These are phyloP conservation scores for Cercospora janseana DNA, from an alignment of 2,329 filamentous ascomycete species.

Conservation along the genomic window DNA sequence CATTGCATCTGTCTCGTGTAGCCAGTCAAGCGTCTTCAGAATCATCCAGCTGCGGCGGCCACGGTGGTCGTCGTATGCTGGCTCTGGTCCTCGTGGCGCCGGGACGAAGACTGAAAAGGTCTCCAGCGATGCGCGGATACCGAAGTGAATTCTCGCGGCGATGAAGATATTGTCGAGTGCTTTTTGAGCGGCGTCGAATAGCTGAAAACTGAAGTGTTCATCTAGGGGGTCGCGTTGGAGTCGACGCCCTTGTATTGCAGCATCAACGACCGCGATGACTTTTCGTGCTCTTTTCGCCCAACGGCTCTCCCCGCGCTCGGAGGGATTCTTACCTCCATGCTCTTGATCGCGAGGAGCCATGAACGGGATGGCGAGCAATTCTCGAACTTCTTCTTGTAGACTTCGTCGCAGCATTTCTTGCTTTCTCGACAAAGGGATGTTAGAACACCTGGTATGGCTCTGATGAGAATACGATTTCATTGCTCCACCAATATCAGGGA, in stretches of 20 bases:
- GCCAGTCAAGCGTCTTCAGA: not conserved
- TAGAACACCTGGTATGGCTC: not conserved
- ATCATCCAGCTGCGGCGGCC: conserved; percentile 4
- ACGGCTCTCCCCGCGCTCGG: not conserved
- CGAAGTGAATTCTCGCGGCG: not conserved
- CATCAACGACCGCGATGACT: not conserved
- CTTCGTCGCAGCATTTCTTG: not conserved
- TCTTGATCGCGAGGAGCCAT: not conserved
- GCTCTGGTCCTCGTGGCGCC: not conserved
- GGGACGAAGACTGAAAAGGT: conserved; percentile 1
- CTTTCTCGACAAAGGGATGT: not conserved
- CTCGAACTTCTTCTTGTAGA: not conserved
- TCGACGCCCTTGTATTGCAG: not conserved
- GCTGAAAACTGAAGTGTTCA: not conserved
- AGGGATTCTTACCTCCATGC: not conserved
- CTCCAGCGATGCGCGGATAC: not conserved
- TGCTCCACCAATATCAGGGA: conserved; percentile 2
- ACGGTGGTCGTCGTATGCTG: not conserved
- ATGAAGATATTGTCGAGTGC: conserved; percentile 3
- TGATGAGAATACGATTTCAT: not conserved
- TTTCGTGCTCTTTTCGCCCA: not conserved
- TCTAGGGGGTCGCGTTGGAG: conserved; percentile 2
- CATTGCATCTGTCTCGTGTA: not conserved
- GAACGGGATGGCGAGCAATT: not conserved
- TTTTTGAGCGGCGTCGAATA: not conserved